A percentile compares a stretch with the other conserved stretches of the same genome.
phyloP scores from a whole-genome alignment of 768 basidiomycete species.

The Xerocomus brunneocitrinus region DNA sequence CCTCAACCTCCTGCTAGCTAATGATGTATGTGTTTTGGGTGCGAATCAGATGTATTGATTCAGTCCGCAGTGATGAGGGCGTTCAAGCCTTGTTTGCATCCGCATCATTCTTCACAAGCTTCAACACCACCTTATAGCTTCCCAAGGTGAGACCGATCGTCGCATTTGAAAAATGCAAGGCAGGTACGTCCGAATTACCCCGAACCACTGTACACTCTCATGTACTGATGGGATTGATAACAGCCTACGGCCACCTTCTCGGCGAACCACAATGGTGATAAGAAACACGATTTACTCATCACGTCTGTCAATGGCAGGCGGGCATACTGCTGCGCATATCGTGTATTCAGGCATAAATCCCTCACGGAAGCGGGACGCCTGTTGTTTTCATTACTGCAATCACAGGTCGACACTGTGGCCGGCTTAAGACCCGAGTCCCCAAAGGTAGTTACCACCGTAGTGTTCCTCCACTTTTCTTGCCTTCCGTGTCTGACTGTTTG shows the following conservation, averaged over 20 bases:
- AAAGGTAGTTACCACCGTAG: not conserved
- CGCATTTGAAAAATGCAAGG: not conserved
- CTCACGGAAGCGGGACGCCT: not conserved
- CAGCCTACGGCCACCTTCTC: not conserved
- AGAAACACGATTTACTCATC: not conserved
- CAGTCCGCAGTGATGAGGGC: not conserved
- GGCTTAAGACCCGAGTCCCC: not conserved
- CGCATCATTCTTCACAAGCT: too few species aligned
- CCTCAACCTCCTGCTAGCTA: not conserved
- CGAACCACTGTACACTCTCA: not conserved
- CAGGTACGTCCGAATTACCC: too few species aligned
- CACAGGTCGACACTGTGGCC: not conserved
- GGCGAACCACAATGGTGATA: not conserved
- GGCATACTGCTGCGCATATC: not conserved
- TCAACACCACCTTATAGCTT: too few species aligned
- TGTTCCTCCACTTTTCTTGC: not conserved
- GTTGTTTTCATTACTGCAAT: too few species aligned
- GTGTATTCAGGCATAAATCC: not conserved
- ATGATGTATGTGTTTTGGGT: conserved; percentile 8
- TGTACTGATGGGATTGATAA: not conserved
- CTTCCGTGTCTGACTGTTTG: not conserved
- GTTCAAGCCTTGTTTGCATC: not conserved
- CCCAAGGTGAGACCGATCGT: not conserved
- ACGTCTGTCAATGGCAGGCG: not conserved
- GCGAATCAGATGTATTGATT: not conserved